These are phyloP conservation scores for Aphanocladium album DNA, from an alignment of 2,329 filamentous ascomycete genomes.

Conservation along the genomic window DNA sequence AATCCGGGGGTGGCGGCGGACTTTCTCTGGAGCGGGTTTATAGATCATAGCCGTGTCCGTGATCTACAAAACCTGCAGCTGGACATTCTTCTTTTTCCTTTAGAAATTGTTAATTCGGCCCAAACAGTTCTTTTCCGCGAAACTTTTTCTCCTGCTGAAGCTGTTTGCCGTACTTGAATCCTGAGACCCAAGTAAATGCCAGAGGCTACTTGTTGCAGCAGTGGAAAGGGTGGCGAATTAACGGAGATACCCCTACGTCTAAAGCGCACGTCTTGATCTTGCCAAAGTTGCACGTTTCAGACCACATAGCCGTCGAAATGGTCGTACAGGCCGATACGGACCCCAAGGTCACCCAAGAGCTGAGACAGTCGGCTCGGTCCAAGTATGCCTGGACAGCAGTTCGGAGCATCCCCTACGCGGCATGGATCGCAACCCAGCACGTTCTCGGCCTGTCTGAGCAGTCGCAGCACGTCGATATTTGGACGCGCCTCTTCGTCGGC, in stretches of 20 bases:
- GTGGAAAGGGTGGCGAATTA: too few species aligned
- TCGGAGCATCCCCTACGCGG: conserved; percentile 44
- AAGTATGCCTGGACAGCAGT: conserved; percentile 5
- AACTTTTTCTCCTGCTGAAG: too few species aligned
- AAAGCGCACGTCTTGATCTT: neutral
- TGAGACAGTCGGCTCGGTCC: conserved; percentile 2
- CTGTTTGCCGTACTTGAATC: neutral
- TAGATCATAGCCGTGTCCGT: neutral
- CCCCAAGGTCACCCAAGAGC: conserved; percentile 13
- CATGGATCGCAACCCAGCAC: conserved; percentile 59
- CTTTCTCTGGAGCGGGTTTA: neutral
- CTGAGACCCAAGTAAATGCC: neutral
- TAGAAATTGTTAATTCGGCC: neutral
- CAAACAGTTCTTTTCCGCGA: neutral
- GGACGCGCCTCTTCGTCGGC: conserved; percentile 66
- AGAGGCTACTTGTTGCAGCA: neutral
- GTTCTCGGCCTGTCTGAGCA: conserved; percentile 63
- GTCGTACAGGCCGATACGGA: conserved; percentile 6
- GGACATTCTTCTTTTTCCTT: neutral
- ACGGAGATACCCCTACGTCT: too few species aligned
- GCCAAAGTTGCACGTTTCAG: neutral
- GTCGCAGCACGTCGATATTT: conserved; percentile 72
- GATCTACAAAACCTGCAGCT: neutral
- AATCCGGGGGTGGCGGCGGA: neutral
- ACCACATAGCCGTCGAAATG: neutral